Evolutionary conservation across 371 early-diverging fungal genomes (phyloP).

Genomic region (Chytridium lagenaria): DNA sequence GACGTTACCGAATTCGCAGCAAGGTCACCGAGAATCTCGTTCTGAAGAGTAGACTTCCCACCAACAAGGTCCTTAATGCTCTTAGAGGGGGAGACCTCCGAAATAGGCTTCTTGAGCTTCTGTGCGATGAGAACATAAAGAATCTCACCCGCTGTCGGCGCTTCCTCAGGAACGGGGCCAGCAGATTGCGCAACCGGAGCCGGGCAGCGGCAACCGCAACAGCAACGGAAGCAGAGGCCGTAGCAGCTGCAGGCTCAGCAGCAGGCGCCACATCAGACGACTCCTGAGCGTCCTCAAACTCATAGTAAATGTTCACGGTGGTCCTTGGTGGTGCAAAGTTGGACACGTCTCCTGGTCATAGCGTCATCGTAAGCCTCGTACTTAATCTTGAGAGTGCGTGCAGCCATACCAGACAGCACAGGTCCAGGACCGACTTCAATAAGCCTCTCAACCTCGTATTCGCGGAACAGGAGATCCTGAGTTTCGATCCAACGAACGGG

Average conservation of each 20-base stretch:
- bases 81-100: slow-evolving; percentile 76
- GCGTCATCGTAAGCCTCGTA: slow-evolving; percentile 96
- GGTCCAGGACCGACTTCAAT: slow-evolving; percentile 94
- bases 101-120: slow-evolving; percentile 86
- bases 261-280: slow-evolving; percentile 58
- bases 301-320: slow-evolving; percentile 92
- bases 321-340: slow-evolving; percentile 87
- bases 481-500: slow-evolving; percentile 98
- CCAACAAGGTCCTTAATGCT: slow-evolving; percentile 93
- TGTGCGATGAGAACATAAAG: slow-evolving; percentile 86
- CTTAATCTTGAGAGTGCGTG: slow-evolving; percentile 93
- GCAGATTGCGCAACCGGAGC: slow-evolving; percentile 61
- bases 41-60: slow-evolving; percentile 95
- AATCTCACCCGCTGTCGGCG: slow-evolving; percentile 79
- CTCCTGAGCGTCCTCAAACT: slow-evolving; percentile 74
- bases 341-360: slow-evolving; percentile 83
- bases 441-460: slow-evolving; percentile 81
- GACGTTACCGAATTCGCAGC: slow-evolving; percentile 86
- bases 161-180: slow-evolving; percentile 65
- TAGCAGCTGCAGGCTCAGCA: slow-evolving; percentile 62
- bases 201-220: slow-evolving; percentile 57
- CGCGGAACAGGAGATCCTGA: slow-evolving; percentile 89
- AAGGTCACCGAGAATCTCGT: slow-evolving; percentile 95
- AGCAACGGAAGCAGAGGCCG: slow-evolving; percentile 61
- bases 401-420: slow-evolving; percentile 91